Conservation (phyloP, 306 rosid genomes). For the Prunus kanzakura region DNA sequence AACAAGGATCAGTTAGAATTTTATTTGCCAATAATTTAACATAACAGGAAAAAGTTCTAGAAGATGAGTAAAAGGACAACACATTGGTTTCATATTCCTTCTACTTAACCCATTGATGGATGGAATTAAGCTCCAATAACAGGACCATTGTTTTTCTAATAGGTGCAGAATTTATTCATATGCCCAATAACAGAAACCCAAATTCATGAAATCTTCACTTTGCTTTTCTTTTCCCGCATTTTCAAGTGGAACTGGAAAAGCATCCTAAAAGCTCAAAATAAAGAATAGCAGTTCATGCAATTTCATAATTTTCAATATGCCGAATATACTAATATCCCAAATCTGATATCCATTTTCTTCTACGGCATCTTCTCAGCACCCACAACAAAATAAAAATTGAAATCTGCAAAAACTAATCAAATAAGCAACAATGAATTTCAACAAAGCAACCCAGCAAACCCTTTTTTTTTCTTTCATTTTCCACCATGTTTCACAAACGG, state of each 20-base stretch:
- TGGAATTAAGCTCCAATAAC: not conserved
- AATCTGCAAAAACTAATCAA: not conserved
- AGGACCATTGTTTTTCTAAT: not conserved
- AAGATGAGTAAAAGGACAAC: not conserved
- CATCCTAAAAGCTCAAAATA: not conserved
- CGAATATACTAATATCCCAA: conserved; percentile 6
- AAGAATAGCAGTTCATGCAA: not conserved
- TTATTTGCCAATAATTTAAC: not conserved
- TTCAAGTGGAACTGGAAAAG: not conserved
- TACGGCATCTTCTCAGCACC: not conserved
- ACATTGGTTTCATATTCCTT: not conserved
- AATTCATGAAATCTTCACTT: not conserved
- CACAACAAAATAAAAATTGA: not conserved
- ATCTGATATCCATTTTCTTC: not conserved
- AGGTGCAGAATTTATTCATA: not conserved
- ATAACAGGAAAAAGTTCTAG: not conserved
- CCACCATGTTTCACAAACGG: not conserved
- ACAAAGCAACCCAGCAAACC: not conserved
- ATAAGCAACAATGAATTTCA: not conserved
- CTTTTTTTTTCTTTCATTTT: not conserved
- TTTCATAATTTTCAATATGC: not conserved
- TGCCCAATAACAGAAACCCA: not conserved
- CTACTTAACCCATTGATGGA: not conserved
- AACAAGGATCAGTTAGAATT: not conserved
- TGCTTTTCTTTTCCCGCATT: not conserved